phyloP scores from a whole-genome alignment of 768 basidiomycete species.

The Neoboletus subvelutipes region DNA sequence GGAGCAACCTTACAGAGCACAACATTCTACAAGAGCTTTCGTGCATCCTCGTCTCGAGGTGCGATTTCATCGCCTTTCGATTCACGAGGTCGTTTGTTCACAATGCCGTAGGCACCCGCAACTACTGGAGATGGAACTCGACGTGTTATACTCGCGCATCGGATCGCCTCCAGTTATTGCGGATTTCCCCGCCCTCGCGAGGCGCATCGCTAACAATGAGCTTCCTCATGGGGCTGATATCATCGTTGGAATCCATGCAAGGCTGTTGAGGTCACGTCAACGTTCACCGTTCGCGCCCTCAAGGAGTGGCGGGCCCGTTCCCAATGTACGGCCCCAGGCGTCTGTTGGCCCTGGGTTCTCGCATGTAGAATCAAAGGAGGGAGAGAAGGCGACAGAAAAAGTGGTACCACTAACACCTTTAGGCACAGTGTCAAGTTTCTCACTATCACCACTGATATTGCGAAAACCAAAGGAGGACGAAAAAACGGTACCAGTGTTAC shows the following conservation, averaged over 20 bases:
- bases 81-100: background rate
- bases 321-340: too few species aligned
- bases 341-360: too few species aligned
- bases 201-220: constrained; percentile 19
- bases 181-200: constrained; percentile 10
- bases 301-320: too few species aligned
- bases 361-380: too few species aligned
- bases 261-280: too few species aligned
- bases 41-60: constrained; percentile 22
- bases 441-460: background rate
- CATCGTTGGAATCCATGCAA: constrained; percentile 7
- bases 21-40: constrained; percentile 27
- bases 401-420: background rate
- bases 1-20: constrained; percentile 13
- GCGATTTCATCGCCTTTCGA: background rate
- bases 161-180: constrained; percentile 12
- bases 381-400: background rate
- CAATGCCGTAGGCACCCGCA: constrained; percentile 6
- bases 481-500: too few species aligned
- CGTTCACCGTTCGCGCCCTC: too few species aligned
- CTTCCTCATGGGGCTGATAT: constrained; percentile 23
- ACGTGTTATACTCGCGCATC: constrained; percentile 22
- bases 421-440: background rate
- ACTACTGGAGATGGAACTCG: constrained; percentile 22
- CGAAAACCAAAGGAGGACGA: background rate